Percentiles rank a stretch among this genome's conserved stretches.
These are phyloP conservation scores for Stachybotrys chlorohalonatus DNA, from an alignment of 2,329 filamentous ascomycete genomes.

Conservation along the genomic window DNA sequence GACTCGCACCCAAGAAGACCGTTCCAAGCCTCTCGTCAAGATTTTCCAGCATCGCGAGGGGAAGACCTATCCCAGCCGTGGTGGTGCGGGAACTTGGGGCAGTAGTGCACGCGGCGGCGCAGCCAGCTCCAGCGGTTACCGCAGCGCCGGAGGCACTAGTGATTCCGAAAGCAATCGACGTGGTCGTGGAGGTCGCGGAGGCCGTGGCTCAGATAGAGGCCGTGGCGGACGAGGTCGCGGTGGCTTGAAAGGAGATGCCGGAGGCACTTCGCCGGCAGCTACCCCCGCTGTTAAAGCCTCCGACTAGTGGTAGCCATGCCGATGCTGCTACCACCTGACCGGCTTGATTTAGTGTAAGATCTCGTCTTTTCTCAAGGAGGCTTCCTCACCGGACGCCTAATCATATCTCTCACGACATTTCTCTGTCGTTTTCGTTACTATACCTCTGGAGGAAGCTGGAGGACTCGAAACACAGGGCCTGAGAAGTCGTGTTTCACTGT, in stretches of 20 bases:
- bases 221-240: slow-evolving; percentile 47
- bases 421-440: neutral
- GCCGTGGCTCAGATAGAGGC: slow-evolving; percentile 50
- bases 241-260: slow-evolving; percentile 50
- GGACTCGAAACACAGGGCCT: slow-evolving; percentile 3
- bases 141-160: slow-evolving; percentile 71
- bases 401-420: neutral
- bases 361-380: neutral
- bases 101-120: slow-evolving; percentile 54
- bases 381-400: neutral
- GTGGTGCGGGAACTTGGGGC: slow-evolving; percentile 60
- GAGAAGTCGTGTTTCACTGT: slow-evolving; percentile 17
- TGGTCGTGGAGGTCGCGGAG: slow-evolving; percentile 46
- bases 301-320: neutral
- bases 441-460: slow-evolving; percentile 10
- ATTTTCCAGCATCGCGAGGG: slow-evolving; percentile 65
- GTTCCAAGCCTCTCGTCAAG: slow-evolving; percentile 73
- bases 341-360: neutral
- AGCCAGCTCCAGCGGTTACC: slow-evolving; percentile 62
- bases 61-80: slow-evolving; percentile 47
- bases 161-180: slow-evolving; percentile 52
- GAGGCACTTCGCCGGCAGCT: slow-evolving; percentile 38
- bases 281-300: slow-evolving; percentile 30
- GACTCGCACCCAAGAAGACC: slow-evolving; percentile 60
- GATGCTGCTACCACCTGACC: neutral